These are phyloP conservation scores for Ambrosia hybrid DNA, from an alignment of 140 eudicot genomes.

Conservation along the genomic window DNA sequence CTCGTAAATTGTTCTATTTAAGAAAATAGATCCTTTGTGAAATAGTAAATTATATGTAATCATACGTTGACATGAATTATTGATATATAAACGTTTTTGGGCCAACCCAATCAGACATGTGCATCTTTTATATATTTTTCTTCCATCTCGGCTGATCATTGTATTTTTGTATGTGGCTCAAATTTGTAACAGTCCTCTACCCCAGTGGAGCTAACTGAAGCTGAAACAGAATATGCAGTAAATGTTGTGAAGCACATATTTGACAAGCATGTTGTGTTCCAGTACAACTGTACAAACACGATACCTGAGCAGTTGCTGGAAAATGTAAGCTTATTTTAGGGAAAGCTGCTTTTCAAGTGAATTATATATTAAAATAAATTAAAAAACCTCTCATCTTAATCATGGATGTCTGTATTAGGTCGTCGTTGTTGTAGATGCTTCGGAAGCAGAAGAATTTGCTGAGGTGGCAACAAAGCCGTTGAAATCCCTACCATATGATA, in stretches of 20 bases:
- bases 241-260: slow-evolving; percentile 91
- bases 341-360: neutral
- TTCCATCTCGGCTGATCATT: slow-evolving; percentile 14
- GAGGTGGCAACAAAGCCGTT: slow-evolving; percentile 75
- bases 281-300: slow-evolving; percentile 97
- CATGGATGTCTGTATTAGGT: slow-evolving; percentile 49
- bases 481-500: slow-evolving; percentile 72
- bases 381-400: neutral
- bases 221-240: slow-evolving; percentile 95
- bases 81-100: neutral
- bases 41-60: neutral
- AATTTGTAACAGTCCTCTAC: slow-evolving; percentile 67
- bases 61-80: neutral
- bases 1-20: neutral
- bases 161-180: slow-evolving; percentile 20
- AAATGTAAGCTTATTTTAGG: slow-evolving; percentile 52
- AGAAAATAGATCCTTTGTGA: neutral
- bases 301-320: slow-evolving; percentile 92
- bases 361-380: neutral
- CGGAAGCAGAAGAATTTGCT: slow-evolving; percentile 93
- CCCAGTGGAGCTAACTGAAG: slow-evolving; percentile 97
- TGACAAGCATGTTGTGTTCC: slow-evolving; percentile 80
- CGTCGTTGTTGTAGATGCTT: slow-evolving; percentile 82
- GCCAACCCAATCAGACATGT: neutral
- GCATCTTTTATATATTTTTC: neutral